These are phyloP conservation scores for Coemansia sp. DNA, from an alignment of 192 early-diverging fungal genomes.

Conservation along the genomic window DNA sequence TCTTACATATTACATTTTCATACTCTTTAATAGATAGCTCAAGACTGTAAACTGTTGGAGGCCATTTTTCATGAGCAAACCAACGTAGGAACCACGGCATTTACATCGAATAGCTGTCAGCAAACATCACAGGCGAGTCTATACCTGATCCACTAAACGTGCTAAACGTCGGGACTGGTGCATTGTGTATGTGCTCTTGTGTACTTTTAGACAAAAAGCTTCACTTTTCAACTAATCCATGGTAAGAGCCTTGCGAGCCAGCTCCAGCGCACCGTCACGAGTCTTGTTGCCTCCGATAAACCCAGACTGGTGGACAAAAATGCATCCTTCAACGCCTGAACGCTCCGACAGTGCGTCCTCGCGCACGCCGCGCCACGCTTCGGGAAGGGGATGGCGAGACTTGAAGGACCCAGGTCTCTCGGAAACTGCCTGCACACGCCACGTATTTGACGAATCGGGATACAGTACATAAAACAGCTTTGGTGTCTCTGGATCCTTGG, in stretches of 20 bases:
- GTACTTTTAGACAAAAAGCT: no score
- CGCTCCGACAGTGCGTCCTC: conserved; percentile 79
- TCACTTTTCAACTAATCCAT: no score
- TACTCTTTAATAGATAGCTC: no score
- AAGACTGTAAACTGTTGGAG: no score
- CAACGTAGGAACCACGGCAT: no score
- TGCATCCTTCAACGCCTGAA: conserved; percentile 70
- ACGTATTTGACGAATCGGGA: conserved; percentile 63
- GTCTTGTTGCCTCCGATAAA: conserved; percentile 87
- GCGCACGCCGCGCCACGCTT: conserved; percentile 74
- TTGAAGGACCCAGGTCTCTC: conserved; percentile 58
- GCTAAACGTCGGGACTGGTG: no score
- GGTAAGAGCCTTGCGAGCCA: conserved; percentile 49
- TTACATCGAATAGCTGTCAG: no score
- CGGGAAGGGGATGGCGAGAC: conserved; percentile 77
- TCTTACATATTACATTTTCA: no score
- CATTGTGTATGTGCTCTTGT: no score
- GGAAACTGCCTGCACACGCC: conserved; percentile 76
- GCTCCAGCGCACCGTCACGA: conserved; percentile 66
- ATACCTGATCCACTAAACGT: no score
- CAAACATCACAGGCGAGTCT: no score
- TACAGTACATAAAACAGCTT: conserved; percentile 75
- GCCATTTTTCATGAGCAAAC: no score
- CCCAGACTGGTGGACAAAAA: conserved; percentile 86
- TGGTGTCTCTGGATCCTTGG: conserved; percentile 46